A percentile compares a stretch with the other conserved stretches of the same genome.
phyloP scores from a whole-genome alignment of 2,329 filamentous ascomycete genomes.

The Epichloe uncinata region DNA sequence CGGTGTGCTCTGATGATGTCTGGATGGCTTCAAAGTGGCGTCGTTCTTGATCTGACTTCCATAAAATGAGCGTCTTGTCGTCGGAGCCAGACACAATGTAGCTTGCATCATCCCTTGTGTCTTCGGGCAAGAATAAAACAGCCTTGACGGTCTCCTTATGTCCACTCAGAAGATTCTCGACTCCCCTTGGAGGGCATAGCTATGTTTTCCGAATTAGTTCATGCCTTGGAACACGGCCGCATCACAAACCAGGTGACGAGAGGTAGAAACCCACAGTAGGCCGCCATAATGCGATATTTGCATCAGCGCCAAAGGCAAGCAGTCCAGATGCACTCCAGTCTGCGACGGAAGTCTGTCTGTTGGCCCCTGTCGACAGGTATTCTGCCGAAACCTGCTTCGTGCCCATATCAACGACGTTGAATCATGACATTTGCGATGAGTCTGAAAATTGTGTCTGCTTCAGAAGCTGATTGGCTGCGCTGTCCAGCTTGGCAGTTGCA shows the following conservation, averaged over 20 bases:
- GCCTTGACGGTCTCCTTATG: constrained; percentile 74
- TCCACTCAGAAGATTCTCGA: constrained; percentile 55
- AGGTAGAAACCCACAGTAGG: constrained; percentile 47
- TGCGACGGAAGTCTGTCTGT: constrained; percentile 76
- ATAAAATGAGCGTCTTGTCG: constrained; percentile 65
- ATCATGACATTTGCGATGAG: constrained; percentile 11
- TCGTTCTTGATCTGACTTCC: constrained; percentile 31
- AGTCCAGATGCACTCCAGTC: constrained; percentile 70
- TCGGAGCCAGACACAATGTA: constrained; percentile 69
- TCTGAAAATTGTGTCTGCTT: constrained; percentile 21
- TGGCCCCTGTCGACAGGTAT: constrained; percentile 68
- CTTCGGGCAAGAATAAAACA: constrained; percentile 57
- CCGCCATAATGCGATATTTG: constrained; percentile 80
- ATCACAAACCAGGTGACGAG: neutral
- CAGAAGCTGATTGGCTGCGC: constrained; percentile 23
- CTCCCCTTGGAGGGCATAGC: constrained; percentile 35
- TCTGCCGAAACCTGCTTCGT: constrained; percentile 24
- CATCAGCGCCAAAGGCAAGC: constrained; percentile 79
- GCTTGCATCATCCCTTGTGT: constrained; percentile 29
- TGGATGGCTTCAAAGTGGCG: constrained; percentile 30
- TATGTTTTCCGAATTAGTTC: constrained; percentile 9
- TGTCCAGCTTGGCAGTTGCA: neutral
- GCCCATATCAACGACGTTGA: constrained; percentile 14
- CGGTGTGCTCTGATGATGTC: constrained; percentile 50
- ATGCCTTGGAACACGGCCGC: neutral